A percentile compares a stretch with the other conserved stretches of the same genome.
phyloP scores from a whole-genome alignment of 768 basidiomycete species.

The Candolleomyces eurysporus region DNA sequence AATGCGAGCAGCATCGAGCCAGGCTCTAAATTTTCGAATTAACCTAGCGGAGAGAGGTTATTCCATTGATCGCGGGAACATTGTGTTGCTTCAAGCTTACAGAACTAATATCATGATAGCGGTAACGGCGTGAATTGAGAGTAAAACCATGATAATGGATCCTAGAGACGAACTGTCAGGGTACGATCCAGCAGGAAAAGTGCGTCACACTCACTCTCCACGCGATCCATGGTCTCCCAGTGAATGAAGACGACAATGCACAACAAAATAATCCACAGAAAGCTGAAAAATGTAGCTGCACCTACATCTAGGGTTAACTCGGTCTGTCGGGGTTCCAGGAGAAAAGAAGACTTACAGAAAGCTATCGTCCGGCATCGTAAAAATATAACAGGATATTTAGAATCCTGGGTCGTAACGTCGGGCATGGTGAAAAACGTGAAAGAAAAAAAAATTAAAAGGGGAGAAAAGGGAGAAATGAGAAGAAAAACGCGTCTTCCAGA shows the following conservation, averaged over 20 bases:
- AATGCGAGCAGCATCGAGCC: conserved; percentile 30
- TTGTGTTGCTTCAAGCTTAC: conserved; percentile 13
- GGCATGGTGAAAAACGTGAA: neutral
- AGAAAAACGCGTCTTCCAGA: conserved; percentile 5
- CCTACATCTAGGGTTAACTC: conserved; percentile 10
- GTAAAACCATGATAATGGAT: conserved; percentile 24
- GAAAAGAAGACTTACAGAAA: conserved; percentile 2
- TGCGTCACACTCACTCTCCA: conserved; percentile 21
- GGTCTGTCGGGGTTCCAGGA: neutral
- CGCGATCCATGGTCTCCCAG: conserved; percentile 23
- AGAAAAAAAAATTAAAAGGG: neutral
- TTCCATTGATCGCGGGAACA: neutral
- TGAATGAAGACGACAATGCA: conserved; percentile 24
- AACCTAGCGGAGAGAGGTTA: conserved; percentile 13
- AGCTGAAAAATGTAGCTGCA: conserved; percentile 21
- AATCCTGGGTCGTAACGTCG: neutral
- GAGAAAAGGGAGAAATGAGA: neutral
- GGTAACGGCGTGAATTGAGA: conserved; percentile 24
- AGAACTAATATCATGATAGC: conserved; percentile 26
- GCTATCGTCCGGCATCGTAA: conserved; percentile 8
- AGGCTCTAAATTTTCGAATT: conserved; percentile 23
- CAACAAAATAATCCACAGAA: conserved; percentile 27
- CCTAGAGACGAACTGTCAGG: conserved; percentile 12
- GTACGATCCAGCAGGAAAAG: neutral
- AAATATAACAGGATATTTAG: conserved; percentile 7